These are phyloP conservation scores for Fonsecaea multimorphosa DNA, from an alignment of 2,329 filamentous ascomycete species.

Conservation along the genomic window DNA sequence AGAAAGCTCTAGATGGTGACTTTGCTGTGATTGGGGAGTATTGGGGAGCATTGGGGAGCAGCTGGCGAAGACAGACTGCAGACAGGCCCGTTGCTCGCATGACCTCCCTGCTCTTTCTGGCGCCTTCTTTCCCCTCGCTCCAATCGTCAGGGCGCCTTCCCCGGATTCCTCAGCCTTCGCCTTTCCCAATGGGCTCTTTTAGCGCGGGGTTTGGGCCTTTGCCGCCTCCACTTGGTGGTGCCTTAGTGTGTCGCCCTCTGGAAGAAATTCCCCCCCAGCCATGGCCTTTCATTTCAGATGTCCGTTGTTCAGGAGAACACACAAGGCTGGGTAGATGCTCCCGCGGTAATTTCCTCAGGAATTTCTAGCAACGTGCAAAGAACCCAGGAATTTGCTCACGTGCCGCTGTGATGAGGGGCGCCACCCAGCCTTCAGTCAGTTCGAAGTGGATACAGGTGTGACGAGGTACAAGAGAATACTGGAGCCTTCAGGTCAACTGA, in stretches of 20 bases:
- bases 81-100: constrained; percentile 31
- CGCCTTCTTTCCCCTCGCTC: constrained; percentile 28
- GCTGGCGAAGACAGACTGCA: constrained; percentile 8
- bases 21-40: constrained; percentile 20
- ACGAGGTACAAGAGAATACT: constrained; percentile 11
- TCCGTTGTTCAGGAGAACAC: not conserved
- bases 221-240: constrained; percentile 1
- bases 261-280: constrained; percentile 1
- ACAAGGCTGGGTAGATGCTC: not conserved
- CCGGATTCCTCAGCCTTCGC: constrained; percentile 29
- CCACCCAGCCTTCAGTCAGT: not conserved
- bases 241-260: not conserved
- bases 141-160: constrained; percentile 32
- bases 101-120: constrained; percentile 29
- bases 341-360: not conserved
- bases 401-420: not conserved
- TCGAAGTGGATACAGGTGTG: constrained; percentile 3
- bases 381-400: not conserved
- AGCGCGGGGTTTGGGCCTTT: constrained; percentile 31
- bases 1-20: constrained; percentile 20
- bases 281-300: constrained; percentile 9
- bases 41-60: constrained; percentile 22
- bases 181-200: constrained; percentile 18
- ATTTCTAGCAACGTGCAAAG: not conserved
- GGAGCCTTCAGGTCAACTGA: constrained; percentile 14